Percentiles rank a stretch among this genome's conserved stretches.
These are phyloP conservation scores for Emergomyces pasteurianus DNA, from an alignment of 2,329 filamentous ascomycete genomes.

Conservation along the genomic window DNA sequence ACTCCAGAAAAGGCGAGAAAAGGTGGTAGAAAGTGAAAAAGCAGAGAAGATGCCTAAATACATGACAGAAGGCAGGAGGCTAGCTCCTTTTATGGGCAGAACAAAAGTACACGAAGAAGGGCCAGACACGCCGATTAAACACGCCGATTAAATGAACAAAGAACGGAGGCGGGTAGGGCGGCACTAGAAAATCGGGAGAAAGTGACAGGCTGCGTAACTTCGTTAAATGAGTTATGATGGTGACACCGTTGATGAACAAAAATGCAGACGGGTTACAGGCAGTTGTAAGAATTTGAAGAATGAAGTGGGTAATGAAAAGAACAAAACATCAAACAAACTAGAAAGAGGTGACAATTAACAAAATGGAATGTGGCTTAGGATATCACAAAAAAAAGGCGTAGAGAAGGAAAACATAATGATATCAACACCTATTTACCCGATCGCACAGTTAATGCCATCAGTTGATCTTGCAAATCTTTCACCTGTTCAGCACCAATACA, in stretches of 20 bases:
- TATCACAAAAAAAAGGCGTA: not conserved
- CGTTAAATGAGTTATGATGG: not conserved
- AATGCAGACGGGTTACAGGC: not conserved
- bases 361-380: not conserved
- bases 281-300: not conserved
- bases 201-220: constrained; percentile 3
- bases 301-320: not conserved
- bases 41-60: not conserved
- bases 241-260: not conserved
- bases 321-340: not conserved
- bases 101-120: not conserved
- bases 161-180: not conserved
- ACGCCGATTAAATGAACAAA: not conserved
- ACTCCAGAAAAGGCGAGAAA: not conserved
- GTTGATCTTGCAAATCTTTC: constrained; percentile 7
- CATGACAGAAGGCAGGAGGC: not conserved
- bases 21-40: not conserved
- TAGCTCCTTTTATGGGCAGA: not conserved
- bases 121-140: not conserved
- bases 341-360: not conserved
- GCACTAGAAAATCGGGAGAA: not conserved
- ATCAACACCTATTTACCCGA: not conserved
- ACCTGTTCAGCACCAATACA: constrained; percentile 6
- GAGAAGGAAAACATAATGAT: not conserved
- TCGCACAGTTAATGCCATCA: constrained; percentile 6